These are phyloP conservation scores for Kurtzmaniella natalensis DNA, from an alignment of 1,139 yeast species.

Conservation along the genomic window DNA sequence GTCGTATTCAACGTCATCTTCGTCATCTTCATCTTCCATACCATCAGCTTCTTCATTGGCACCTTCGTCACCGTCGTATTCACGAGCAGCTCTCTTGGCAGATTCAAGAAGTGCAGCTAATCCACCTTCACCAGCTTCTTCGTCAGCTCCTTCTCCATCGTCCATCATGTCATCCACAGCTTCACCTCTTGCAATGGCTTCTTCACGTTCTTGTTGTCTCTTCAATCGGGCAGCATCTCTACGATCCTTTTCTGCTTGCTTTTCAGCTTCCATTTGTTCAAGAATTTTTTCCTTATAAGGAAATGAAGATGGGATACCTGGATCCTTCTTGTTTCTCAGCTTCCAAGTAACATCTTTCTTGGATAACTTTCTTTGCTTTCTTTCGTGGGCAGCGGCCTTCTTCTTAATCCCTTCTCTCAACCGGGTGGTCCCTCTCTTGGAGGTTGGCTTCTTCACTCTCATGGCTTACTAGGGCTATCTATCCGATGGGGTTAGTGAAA, in stretches of 20 bases:
- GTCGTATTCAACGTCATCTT: constrained; percentile 39
- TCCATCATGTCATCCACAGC: constrained; percentile 24
- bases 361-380: constrained; percentile 75
- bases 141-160: constrained; percentile 41
- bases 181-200: constrained; percentile 42
- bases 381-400: constrained; percentile 87
- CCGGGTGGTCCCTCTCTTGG: constrained; percentile 85
- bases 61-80: constrained; percentile 53
- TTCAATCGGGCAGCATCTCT: constrained; percentile 47
- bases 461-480: too few species aligned
- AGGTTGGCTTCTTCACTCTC: constrained; percentile 64
- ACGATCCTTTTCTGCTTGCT: constrained; percentile 59
- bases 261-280: constrained; percentile 72
- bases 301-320: constrained; percentile 91
- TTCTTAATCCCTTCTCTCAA: constrained; percentile 94
- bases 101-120: constrained; percentile 84
- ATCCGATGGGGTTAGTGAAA: constrained; percentile 1
- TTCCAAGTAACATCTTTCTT: constrained; percentile 95
- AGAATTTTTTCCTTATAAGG: constrained; percentile 87
- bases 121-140: constrained; percentile 48
- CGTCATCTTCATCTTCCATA: constrained; percentile 37
- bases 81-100: constrained; percentile 81
- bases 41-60: constrained; percentile 35
- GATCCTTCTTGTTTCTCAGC: constrained; percentile 76
- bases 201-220: constrained; percentile 43